Conservation (phyloP, 257 asterid species). For the Gentiana macrophylla region DNA sequence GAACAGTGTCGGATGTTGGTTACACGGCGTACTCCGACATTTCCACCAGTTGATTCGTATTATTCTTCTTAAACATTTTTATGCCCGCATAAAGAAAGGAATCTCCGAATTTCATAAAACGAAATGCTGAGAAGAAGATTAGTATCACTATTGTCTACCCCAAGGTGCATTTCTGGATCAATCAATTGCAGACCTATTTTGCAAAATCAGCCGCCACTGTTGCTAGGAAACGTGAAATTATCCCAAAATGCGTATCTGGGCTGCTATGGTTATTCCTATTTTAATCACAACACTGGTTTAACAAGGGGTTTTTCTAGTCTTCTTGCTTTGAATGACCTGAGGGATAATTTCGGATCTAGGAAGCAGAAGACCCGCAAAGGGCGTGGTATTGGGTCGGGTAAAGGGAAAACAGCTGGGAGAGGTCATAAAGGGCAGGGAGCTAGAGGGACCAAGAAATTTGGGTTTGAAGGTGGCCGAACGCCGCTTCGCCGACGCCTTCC, state of each 20-base stretch:
- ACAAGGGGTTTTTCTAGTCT: slow-evolving; percentile 48
- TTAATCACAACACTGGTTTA: slow-evolving; percentile 9
- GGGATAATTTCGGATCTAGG: slow-evolving; percentile 73
- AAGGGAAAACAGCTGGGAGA: slow-evolving; percentile 94
- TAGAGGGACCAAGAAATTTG: slow-evolving; percentile 75
- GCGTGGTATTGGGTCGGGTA: slow-evolving; percentile 94
- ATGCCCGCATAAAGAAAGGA: too few relatives aligned
- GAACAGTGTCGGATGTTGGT: too few relatives aligned
- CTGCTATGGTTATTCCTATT: not conserved
- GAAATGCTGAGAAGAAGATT: slow-evolving; percentile 63
- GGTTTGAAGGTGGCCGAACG: slow-evolving; percentile 97
- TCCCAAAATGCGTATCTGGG: slow-evolving; percentile 9
- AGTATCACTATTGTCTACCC: slow-evolving; percentile 30
- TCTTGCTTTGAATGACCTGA: slow-evolving; percentile 70
- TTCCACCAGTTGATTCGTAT: too few relatives aligned
- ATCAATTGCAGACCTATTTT: slow-evolving; percentile 16
- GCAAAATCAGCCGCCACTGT: slow-evolving; percentile 7
- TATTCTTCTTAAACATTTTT: too few relatives aligned
- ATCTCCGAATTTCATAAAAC: not conserved
- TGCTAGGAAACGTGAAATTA: not conserved
- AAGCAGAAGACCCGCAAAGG: slow-evolving; percentile 90
- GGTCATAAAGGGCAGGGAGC: slow-evolving; percentile 98
- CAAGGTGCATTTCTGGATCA: slow-evolving; percentile 18
- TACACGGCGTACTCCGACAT: too few relatives aligned
- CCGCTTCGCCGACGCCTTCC: slow-evolving; percentile 92